Evolutionary conservation across 768 basidiomycete genomes (phyloP), one percentile per base, ranked within the genome.

Genomic region (Mycena sanguinolenta): DNA sequence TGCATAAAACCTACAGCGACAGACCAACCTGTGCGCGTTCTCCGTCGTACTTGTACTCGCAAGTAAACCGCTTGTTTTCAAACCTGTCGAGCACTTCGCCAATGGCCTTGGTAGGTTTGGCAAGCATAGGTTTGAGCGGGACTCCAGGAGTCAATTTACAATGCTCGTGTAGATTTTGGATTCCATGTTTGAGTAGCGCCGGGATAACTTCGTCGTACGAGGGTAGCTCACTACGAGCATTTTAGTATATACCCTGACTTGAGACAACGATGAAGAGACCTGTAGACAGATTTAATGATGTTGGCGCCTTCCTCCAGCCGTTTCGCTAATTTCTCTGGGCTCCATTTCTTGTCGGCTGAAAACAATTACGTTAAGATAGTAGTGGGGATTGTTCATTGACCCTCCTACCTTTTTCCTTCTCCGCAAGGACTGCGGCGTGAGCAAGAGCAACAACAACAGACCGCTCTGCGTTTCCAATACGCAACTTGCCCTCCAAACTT

Each of bases 11-110:
- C 6, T 32, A 42, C 28, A 36, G 3, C 19, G 50, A 39, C 4
- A 9, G 39, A 67, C 81, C 39, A 52, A 92, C 93, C 84, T 98
- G 97, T 19, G 98, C 98, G 55, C 98, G 91, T 79, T 99, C 98
- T 9, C 98, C 98, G 73, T 99, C 98, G 74, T 99, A 99, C 81
- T 99, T 99, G 82, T 99, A 99, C 83, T 99, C 98, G 82, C 97
- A 99, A 12, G 98, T 98, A 78, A 99, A 99, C 63, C 87, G 89
- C 81, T 96, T 97, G 77, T 91, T 91, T 80, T 99, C 98, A 77
- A 99, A 99, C 66, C 96, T 86, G 82, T 99, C 97, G 25, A 99
- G 87, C 23, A 99, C 97, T 81, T 99, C 97, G 17, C 95, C 92
- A 73, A 99, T 99, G 3, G 98, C 98, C 81, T 99, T 99, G 0